A percentile compares a stretch with the other conserved stretches of the same genome.
These are phyloP conservation scores for Alternaria atra DNA, from an alignment of 2,329 filamentous ascomycete species.

Conservation along the genomic window DNA sequence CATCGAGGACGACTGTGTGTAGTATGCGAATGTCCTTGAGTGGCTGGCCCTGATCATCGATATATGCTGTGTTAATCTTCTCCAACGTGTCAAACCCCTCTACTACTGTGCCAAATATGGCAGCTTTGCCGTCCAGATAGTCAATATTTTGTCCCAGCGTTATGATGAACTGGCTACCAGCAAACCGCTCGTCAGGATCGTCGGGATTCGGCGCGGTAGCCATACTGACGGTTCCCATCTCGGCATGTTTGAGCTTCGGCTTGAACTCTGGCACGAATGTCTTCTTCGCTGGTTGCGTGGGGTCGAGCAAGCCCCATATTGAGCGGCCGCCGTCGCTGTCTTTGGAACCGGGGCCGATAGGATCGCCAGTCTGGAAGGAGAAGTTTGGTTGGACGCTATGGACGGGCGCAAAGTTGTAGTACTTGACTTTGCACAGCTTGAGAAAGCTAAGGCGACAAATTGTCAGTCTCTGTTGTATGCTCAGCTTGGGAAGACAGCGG, in stretches of 20 bases:
- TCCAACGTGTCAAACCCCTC: slow-evolving; percentile 95
- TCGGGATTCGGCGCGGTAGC: slow-evolving; percentile 81
- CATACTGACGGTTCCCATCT: slow-evolving; percentile 95
- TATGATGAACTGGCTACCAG: slow-evolving; percentile 92
- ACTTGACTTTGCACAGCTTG: slow-evolving; percentile 98
- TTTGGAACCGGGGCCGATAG: slow-evolving; percentile 82
- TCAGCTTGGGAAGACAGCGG: slow-evolving; percentile 60
- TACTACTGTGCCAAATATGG: slow-evolving; percentile 93
- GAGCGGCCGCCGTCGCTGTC: slow-evolving; percentile 92
- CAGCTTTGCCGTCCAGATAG: slow-evolving; percentile 90
- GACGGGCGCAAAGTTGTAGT: slow-evolving; percentile 96
- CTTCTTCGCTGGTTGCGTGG: slow-evolving; percentile 67
- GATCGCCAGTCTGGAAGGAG: slow-evolving; percentile 95
- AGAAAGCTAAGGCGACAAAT: slow-evolving; percentile 74
- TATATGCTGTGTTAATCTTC: slow-evolving; percentile 89
- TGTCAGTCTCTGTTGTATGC: slow-evolving; percentile 61
- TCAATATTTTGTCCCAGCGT: slow-evolving; percentile 90
- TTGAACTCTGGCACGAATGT: slow-evolving; percentile 87
- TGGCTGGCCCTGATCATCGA: slow-evolving; percentile 85
- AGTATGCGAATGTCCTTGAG: slow-evolving; percentile 94
- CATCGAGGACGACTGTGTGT: slow-evolving; percentile 90
- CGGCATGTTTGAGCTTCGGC: slow-evolving; percentile 85
- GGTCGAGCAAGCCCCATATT: slow-evolving; percentile 86
- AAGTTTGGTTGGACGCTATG: slow-evolving; percentile 94
- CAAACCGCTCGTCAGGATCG: slow-evolving; percentile 82